Evolutionary conservation across 2,329 filamentous ascomycete genomes (phyloP).

Genomic region (Calonectria henricotiae): DNA sequence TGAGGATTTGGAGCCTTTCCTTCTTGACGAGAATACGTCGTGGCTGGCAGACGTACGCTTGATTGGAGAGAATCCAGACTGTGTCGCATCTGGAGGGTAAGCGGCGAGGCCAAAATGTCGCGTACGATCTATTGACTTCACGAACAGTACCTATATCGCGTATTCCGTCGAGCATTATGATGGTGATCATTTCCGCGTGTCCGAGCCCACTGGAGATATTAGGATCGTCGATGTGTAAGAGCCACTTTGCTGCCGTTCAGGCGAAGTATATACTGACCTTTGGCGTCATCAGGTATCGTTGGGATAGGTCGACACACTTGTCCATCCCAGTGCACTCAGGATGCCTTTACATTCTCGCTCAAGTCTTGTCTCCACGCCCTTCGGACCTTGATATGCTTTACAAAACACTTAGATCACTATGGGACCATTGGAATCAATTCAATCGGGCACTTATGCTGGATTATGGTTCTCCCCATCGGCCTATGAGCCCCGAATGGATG

Average conservation of each 20-base stretch:
- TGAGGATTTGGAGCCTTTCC: background rate
- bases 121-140: background rate
- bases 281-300: background rate
- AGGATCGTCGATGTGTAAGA: background rate
- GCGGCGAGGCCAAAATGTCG: background rate
- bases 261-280: background rate
- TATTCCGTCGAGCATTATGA: background rate
- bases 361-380: background rate
- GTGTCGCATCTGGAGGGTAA: background rate
- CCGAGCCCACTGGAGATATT: background rate
- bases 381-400: background rate
- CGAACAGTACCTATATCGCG: background rate
- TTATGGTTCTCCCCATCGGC: background rate
- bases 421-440: background rate
- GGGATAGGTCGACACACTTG: background rate
- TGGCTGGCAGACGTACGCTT: slow-evolving; percentile 4
- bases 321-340: background rate
- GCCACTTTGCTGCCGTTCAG: background rate
- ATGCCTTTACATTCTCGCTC: background rate
- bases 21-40: background rate
- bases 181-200: background rate
- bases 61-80: slow-evolving; percentile 11
- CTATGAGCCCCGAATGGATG: background rate
- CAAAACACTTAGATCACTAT: background rate
- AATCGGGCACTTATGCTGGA: background rate